These are phyloP conservation scores for Naganishia kalamii DNA, from an alignment of 768 basidiomycete genomes.

Conservation along the genomic window DNA sequence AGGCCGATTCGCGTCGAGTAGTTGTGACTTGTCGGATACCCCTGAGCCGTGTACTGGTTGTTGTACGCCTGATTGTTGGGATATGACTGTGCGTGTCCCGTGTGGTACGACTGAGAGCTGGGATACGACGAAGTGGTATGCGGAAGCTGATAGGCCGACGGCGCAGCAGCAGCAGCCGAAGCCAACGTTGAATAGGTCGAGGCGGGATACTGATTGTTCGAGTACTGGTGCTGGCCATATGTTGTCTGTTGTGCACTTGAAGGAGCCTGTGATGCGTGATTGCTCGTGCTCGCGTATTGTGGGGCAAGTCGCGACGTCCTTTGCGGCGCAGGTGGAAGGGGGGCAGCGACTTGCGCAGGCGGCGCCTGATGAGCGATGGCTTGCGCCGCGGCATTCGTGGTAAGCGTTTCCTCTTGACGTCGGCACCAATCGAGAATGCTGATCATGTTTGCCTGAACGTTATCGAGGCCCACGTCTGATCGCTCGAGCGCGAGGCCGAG, in stretches of 20 bases:
- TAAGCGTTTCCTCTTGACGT: conserved; percentile 1
- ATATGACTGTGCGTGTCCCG: background rate
- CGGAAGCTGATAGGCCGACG: conserved; percentile 9
- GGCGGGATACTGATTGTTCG: background rate
- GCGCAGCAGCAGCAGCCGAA: conserved; percentile 12
- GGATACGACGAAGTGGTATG: background rate
- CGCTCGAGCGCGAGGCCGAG: conserved; percentile 1
- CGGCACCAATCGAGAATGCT: conserved; percentile 3
- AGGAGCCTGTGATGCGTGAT: background rate
- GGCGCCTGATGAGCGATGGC: background rate
- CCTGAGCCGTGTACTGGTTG: background rate
- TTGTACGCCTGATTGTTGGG: background rate
- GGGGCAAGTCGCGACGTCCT: background rate
- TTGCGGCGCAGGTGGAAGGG: background rate
- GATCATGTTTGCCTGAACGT: conserved; percentile 5
- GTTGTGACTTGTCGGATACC: background rate
- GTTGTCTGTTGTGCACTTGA: background rate
- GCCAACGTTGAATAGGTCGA: conserved; percentile 5
- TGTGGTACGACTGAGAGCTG: background rate
- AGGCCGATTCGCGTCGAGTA: background rate
- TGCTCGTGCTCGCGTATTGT: background rate
- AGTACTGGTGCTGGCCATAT: background rate
- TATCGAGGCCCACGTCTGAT: conserved; percentile 9
- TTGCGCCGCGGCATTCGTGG: background rate
- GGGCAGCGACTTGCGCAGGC: background rate